Base-by-base conservation (phyloP, 495 filamentous ascomycete genomes). In the Jackrogersella multiformis region DNA sequence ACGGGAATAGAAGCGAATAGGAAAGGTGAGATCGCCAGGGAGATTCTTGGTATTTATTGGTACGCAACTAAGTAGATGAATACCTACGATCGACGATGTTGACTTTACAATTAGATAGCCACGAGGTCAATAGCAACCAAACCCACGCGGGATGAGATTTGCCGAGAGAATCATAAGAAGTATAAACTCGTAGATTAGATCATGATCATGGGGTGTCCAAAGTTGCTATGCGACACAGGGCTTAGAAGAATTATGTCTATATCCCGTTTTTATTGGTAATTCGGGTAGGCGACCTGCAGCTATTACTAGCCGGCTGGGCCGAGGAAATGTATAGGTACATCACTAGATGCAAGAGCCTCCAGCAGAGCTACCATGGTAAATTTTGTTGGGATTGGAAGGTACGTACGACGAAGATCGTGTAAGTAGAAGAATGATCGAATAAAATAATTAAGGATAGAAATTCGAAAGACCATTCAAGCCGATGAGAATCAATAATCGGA, bases 41-140 rank as follows among this genome's bases (percentile, higher is more conserved):
- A 15, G 48, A 60, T 8, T 38, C 35, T 35, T 35, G 13, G 7
- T 38, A 24, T 53, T 51, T 56, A 67, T 61, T 61, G 42, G 52
- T 61, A 36, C 45, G 57, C 57, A 53, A 52, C n/a, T 62, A 41
- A 39, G 39, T 49, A 52, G 15, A 44, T 48, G 53, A 38, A 30
- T 30, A 45, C 16, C 48, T 60, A 60, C 59, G 56, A 60, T 60
- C 60, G 59, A 69, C 55, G 48, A 60, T 64, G 66, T 64, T 60
- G 54, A 64, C 53, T 48, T 48, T 51, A 16, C 39, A 60, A 56
- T 26, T 13, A 42, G 42, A 51, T 48, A 30, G n/a, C n/a, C 34
- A 18, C 26, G 30, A 63, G 45, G 7, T 68, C 65, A 54, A 63
- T 59, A 58, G 57, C 16, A 64, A 60, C 66, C 49, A 56, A 32